Base-by-base conservation (phyloP, 371 early-diverging fungal species). In the Fennellomyces sp. region DNA sequence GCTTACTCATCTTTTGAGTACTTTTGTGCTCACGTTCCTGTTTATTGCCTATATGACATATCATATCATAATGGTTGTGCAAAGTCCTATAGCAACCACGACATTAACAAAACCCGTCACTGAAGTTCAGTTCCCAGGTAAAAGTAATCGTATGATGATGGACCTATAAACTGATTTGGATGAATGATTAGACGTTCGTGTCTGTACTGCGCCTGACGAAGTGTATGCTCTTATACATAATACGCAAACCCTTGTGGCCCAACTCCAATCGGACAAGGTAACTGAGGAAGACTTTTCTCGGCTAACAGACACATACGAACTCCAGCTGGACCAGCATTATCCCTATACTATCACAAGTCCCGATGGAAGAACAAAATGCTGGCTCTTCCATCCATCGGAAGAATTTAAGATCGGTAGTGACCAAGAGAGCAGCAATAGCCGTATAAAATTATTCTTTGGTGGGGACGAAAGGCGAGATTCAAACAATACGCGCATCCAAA, bases 361-460 rank as follows among this genome's bases (percentile, higher is more conserved):
- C n/a, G n/a, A n/a, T n/a, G n/a, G n/a, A n/a, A n/a, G n/a, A n/a
- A n/a, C n/a, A n/a, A n/a, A n/a, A 23, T 49, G 49, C 11, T 27
- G 27, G 19, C 49, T 49, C 27, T 49, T 49, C 27, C 49, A 49
- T 49, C 25, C 49, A 15, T 21, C 19, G 5, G 49, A 49, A 49
- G 5, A 21, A 1, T 49, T 49, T 27, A 15, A 23, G 2, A 41
- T 41, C 21, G 49, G 49, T 15, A 15, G 27, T 5, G n/a, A 25
- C 1, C n/a, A n/a, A n/a, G n/a, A n/a, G n/a, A n/a, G n/a, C n/a
- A n/a, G n/a, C n/a, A 64, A 64, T 13, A 50, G 51, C 45, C 50
- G 52, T 8, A 31, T 68, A 25, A 8, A 59, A 21, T 68, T 68
- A 19, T 57, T 33, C n/a, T 35, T 68, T 8, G 63, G 45, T 29